Base-by-base conservation (phyloP, 2,329 filamentous ascomycete species). In the Trichoderma sp. region DNA sequence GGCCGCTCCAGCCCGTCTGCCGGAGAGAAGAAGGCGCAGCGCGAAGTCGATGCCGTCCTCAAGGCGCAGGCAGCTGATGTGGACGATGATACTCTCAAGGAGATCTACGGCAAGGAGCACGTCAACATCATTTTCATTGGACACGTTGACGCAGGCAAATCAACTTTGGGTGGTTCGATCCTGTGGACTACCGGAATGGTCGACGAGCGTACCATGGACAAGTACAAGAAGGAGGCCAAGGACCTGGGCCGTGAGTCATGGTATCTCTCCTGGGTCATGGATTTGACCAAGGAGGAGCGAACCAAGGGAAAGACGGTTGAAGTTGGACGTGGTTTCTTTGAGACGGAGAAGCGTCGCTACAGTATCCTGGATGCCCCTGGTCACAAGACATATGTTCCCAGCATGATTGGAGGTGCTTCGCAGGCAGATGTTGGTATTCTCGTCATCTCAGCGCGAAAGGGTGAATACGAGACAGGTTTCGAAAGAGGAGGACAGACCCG, bases 391-490 rank as follows among this genome's bases (percentile, higher is more conserved):
- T 99, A 96, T 74, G 96, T 99, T 21, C 95, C 96, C 59, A 96
- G 91, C 85, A 99, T 99, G 96, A 97, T 99, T 77, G 94, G 95
- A 74, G 94, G 94, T 79, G 94, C 94, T 37, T 94, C 93, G 14
- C 94, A 97, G 81, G 94, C 94, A 59, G 94, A 97, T 80, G 90
- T 99, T 37, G 96, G 96, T 79, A 93, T 97, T 75, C 86, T 99
- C 58, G 96, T 99, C 78, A 97, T 98, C 77, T 96, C 92, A 63
- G 94, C 96, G 52, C 91, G 96, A 77, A 98, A 97, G 85, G 96
- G 96, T 77, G 96, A 99, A 83, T 99, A 98, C 81, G 96, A 99
- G 83, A 98, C 96, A 39, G 96, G 96, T 60, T 99, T 99, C 79
- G 96, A 99, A 85, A 78, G 93, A 84, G 96, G 96, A 72, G 95